phyloP scores from a whole-genome alignment of 2,329 filamentous ascomycete genomes.

The Chaetomiaceae sp. region DNA sequence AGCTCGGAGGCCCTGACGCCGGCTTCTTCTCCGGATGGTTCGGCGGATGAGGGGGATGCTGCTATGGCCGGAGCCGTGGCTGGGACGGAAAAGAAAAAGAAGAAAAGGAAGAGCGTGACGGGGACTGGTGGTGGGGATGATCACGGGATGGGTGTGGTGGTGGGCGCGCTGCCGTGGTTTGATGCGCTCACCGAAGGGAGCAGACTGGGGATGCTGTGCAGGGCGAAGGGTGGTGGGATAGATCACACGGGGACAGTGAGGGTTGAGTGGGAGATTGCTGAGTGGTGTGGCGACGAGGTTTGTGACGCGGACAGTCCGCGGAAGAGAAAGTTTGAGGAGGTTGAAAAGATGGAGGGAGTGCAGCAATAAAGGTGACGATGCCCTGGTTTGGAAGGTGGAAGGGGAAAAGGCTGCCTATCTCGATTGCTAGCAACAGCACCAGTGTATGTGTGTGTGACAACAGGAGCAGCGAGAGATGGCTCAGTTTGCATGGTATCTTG shows the following conservation, averaged over 20 bases:
- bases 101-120: constrained; percentile 14
- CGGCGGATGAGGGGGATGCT: too few species aligned
- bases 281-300: constrained; percentile 55
- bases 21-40: neutral
- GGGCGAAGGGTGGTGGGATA: constrained; percentile 51
- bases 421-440: too few species aligned
- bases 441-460: too few species aligned
- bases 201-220: constrained; percentile 60
- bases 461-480: too few species aligned
- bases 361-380: neutral
- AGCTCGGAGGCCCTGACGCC: too few species aligned
- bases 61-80: too few species aligned
- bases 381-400: too few species aligned
- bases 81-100: constrained; percentile 28
- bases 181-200: constrained; percentile 76
- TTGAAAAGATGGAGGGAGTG: constrained; percentile 30
- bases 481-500: too few species aligned
- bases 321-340: constrained; percentile 50
- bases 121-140: constrained; percentile 27
- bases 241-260: constrained; percentile 54
- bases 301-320: constrained; percentile 32
- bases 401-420: too few species aligned
- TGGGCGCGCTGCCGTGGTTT: constrained; percentile 79
- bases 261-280: constrained; percentile 80
- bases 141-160: constrained; percentile 45